Base-by-base conservation (phyloP, 1,139 yeast genomes). In the Saccharomyces hybrid region DNA sequence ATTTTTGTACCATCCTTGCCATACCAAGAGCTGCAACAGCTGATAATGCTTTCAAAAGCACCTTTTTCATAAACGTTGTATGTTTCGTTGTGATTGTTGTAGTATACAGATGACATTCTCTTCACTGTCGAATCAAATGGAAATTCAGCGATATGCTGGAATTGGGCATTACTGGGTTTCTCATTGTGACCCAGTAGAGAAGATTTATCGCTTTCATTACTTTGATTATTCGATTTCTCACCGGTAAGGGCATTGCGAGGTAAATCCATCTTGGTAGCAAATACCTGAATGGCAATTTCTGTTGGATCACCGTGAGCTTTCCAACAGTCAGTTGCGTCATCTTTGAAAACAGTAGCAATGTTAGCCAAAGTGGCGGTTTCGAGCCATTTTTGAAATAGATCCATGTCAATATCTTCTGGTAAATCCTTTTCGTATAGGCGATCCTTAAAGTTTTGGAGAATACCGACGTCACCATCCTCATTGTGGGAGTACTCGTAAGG, bases 241-340 rank as follows among this genome's bases (percentile, higher is more conserved):
- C 90, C 96, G 8, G 84, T 85, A 53, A 89, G 71, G 4, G 84
- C 85, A 68, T 87, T 86, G 59, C 82, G 81, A 14, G 82, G 79
- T 55, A 90, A 75, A 48, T 84, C 80, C 73, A 67, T 61, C 55
- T 63, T 64, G 7, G 63, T 59, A 14, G 70, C 63, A 55, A 67
- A 67, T 4, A 88, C 96, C 57, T 90, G 79, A 52, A 93, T 76
- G 0, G 99, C 99, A 64, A 90, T 84, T 71, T 93, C 99, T 31
- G 96, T 89, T 47, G 99, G 96, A 69, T 93, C 95, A 49, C 99
- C 99, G 56, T 88, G 85, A 59, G 77, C 86, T 64, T 81, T 83
- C 71, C 71, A 67, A 26, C 57, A 58, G 8, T 56, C 55, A 1
- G 63, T 59, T 58, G 84, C 89, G 59, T 77, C 76, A 64, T 87